phyloP scores from a whole-genome alignment of 1,284 basidiomycete species.

The Uromyces viciae-fabae region DNA sequence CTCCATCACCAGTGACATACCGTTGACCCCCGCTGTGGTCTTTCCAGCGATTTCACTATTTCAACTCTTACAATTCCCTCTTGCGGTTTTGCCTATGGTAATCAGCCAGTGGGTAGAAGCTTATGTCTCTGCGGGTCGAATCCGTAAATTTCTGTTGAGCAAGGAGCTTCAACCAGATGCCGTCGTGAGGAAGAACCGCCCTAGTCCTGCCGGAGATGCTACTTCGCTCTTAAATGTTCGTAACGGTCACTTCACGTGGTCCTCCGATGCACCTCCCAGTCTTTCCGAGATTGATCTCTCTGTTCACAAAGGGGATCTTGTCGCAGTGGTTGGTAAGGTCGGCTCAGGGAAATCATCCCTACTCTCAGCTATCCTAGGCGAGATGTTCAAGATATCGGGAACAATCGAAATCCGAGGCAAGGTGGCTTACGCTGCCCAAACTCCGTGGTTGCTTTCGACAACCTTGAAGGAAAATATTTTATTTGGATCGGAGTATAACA shows the following conservation, averaged over 20 bases:
- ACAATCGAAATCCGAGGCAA: slow-evolving; percentile 68
- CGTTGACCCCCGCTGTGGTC: slow-evolving; percentile 83
- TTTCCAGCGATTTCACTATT: slow-evolving; percentile 93
- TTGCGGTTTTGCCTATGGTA: slow-evolving; percentile 65
- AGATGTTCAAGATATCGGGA: slow-evolving; percentile 76
- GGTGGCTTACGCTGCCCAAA: slow-evolving; percentile 80
- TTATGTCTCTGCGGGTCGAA: slow-evolving; percentile 74
- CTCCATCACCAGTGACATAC: slow-evolving; percentile 65
- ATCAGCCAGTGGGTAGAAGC: slow-evolving; percentile 64
- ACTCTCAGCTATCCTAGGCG: slow-evolving; percentile 70
- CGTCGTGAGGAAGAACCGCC: slow-evolving; percentile 59
- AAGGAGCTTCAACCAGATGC: slow-evolving; percentile 77
- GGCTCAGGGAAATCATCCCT: slow-evolving; percentile 73
- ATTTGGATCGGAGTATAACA: slow-evolving; percentile 83
- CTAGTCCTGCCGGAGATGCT: slow-evolving; percentile 57
- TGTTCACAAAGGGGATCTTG: slow-evolving; percentile 77
- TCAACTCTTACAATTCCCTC: slow-evolving; percentile 80
- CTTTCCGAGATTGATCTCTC: slow-evolving; percentile 73
- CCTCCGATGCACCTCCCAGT: slow-evolving; percentile 57
- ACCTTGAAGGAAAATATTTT: slow-evolving; percentile 82
- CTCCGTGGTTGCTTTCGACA: slow-evolving; percentile 69
- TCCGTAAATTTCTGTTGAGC: slow-evolving; percentile 71
- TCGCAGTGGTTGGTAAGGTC: slow-evolving; percentile 81
- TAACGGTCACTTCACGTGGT: slow-evolving; percentile 56
- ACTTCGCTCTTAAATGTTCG: slow-evolving; percentile 63